Evolutionary conservation across 768 basidiomycete genomes (phyloP), one percentile per base, ranked within the genome.

Genomic region (Tephrocybe sp.): DNA sequence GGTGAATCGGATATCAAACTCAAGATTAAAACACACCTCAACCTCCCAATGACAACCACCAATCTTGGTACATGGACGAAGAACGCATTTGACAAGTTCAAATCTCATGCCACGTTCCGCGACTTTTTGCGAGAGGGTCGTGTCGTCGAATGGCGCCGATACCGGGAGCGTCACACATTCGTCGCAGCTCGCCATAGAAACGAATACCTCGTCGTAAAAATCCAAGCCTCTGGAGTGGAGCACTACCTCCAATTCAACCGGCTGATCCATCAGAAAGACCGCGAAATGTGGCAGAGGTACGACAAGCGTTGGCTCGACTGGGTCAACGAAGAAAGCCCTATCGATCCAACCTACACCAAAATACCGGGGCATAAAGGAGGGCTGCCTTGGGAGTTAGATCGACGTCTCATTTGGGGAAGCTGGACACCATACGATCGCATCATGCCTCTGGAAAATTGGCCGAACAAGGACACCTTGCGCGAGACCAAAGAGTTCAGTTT

Each of bases 141-240:
- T 10, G 14, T 51, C 8, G 14, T 51, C n/a, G 50, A 51, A 14
- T 51, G 50, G 50, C 41, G 42, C 21, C 50, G 50, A 8, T 50
- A 50, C 34, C 23, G 50, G 14, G 42, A 9, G 7, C 33, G 9
- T 3, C 24, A 12, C 18, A 51, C 5, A 18, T 30, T 30, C n/a
- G 34, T 44, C 6, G 8, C 15, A 2, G 17, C 25, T 10, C 0
- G 15, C 12, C 28, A 44, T 14, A 40, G 33, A 4, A 41, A 41
- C 25, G 50, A 51, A 51, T 44, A 51, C 14, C 4, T 51, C 2
- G 34, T 51, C 7, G 11, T 51, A 5, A 51, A 51, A 15, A 6
- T 51, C 15, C 41, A 36, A 17, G 34, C 42, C 17, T 1, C 7
- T 8, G 15, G 3, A 17, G 40, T 6, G 8, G 33, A 17, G 15